Conservation (phyloP, 257 asterid species). For the Salvia splendens region DNA sequence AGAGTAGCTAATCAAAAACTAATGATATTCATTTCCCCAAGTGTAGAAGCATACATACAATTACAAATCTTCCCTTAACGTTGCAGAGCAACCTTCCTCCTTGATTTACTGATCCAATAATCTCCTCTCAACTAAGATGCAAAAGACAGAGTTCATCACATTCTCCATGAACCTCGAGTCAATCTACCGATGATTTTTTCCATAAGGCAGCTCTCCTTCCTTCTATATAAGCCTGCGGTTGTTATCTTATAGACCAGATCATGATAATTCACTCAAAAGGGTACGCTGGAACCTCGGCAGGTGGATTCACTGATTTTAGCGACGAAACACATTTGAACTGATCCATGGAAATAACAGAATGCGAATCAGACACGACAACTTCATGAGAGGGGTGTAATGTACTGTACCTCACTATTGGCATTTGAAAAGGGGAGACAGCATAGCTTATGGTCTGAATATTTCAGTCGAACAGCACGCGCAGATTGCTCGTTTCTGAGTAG, state of each 20-base stretch:
- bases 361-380: constrained; percentile 18
- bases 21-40: constrained; percentile 18
- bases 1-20: not conserved
- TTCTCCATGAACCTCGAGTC: not conserved
- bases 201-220: not conserved
- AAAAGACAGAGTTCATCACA: not conserved
- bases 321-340: constrained; percentile 54
- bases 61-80: constrained; percentile 13
- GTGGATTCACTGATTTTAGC: constrained; percentile 30
- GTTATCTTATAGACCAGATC: constrained; percentile 11
- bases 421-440: not conserved
- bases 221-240: not conserved
- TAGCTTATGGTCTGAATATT: constrained; percentile 60
- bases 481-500: constrained; percentile 40
- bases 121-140: constrained; percentile 12
- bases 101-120: constrained; percentile 9
- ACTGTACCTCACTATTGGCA: not conserved
- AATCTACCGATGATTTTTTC: constrained; percentile 2
- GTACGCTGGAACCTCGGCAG: constrained; percentile 38
- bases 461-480: constrained; percentile 43
- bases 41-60: constrained; percentile 24
- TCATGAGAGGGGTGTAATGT: not conserved
- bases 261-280: constrained; percentile 39
- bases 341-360: constrained; percentile 29
- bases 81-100: constrained; percentile 2